Evolutionary conservation across 1,139 yeast species (phyloP).

Genomic region (Meyerozyma elateridarum): DNA sequence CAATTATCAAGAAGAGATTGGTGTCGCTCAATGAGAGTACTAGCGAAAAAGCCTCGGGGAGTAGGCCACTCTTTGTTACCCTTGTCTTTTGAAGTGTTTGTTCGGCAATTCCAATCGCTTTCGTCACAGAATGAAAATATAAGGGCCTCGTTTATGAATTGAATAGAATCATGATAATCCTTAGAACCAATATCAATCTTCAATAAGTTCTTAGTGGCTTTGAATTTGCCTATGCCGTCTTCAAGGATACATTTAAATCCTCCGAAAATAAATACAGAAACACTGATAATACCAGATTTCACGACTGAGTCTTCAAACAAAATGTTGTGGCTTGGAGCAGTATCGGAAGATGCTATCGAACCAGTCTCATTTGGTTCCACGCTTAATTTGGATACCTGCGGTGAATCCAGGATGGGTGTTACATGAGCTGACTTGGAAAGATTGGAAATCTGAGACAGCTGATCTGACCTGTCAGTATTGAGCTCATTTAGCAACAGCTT

Average conservation of each 20-base stretch:
- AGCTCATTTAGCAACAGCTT: too few relatives aligned
- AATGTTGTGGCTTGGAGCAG: conserved; percentile 6
- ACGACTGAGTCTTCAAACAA: conserved; percentile 12
- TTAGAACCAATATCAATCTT: conserved; percentile 29
- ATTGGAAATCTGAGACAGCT: too few relatives aligned
- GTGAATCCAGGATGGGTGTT: too few relatives aligned
- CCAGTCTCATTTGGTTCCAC: not conserved
- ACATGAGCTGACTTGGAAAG: too few relatives aligned
- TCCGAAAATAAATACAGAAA: conserved; percentile 37
- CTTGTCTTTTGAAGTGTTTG: conserved; percentile 10
- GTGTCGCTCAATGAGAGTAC: conserved; percentile 24
- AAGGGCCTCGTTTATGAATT: conserved; percentile 11
- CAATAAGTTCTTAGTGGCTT: conserved; percentile 33
- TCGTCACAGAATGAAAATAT: conserved; percentile 8
- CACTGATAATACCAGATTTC: conserved; percentile 17
- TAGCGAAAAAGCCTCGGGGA: conserved; percentile 42
- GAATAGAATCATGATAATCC: conserved; percentile 9
- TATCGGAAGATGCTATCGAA: conserved; percentile 1
- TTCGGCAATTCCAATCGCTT: conserved; percentile 4
- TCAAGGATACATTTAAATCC: conserved; percentile 26
- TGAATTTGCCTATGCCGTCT: conserved; percentile 19
- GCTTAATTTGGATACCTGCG: too few relatives aligned
- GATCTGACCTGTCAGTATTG: too few relatives aligned
- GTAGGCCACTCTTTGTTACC: conserved; percentile 24
- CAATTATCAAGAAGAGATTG: conserved; percentile 3